Conservation (phyloP, 2,329 filamentous ascomycete species). For the Trichoderma guizhouense region DNA sequence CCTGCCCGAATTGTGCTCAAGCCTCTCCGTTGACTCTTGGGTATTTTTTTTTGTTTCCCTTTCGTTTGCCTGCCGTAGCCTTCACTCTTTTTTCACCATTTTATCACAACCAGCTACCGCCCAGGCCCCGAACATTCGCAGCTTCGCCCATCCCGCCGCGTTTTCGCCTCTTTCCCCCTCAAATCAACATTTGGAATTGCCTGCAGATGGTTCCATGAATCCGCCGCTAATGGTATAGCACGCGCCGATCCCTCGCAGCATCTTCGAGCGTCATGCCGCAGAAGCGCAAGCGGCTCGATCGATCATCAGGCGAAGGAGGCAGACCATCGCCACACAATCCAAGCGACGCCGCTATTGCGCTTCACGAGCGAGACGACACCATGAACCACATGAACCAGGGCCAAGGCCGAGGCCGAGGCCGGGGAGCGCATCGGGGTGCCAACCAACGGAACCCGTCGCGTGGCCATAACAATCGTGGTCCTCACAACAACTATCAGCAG, state of each 20-base stretch:
- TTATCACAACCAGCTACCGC: not conserved
- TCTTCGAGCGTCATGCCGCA: conserved; percentile 47
- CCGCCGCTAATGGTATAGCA: conserved; percentile 35
- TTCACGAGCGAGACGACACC: conserved; percentile 56
- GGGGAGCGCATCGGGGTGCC: conserved; percentile 47
- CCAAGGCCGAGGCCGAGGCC: conserved; percentile 46
- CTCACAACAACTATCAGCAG: conserved; percentile 24
- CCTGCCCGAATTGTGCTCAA: not conserved
- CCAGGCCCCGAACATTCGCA: not conserved
- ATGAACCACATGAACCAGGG: conserved; percentile 36
- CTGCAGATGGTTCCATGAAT: not conserved
- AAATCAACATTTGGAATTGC: not conserved
- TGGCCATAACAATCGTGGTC: conserved; percentile 29
- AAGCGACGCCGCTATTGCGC: conserved; percentile 51
- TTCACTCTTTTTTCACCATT: conserved; percentile 14
- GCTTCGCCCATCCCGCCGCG: not conserved
- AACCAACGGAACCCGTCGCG: conserved; percentile 54
- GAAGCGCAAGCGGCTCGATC: conserved; percentile 58
- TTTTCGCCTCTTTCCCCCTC: not conserved
- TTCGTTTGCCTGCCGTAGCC: conserved; percentile 1
- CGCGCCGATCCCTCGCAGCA: conserved; percentile 14
- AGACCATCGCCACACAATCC: conserved; percentile 63
- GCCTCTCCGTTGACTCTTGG: not conserved
- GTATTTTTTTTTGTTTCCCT: conserved; percentile 4
- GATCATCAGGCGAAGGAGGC: conserved; percentile 45